A percentile compares a stretch with the other conserved stretches of the same genome.
These are phyloP conservation scores for Linnemannia hyalina DNA, from an alignment of 192 early-diverging fungal genomes.

Conservation along the genomic window DNA sequence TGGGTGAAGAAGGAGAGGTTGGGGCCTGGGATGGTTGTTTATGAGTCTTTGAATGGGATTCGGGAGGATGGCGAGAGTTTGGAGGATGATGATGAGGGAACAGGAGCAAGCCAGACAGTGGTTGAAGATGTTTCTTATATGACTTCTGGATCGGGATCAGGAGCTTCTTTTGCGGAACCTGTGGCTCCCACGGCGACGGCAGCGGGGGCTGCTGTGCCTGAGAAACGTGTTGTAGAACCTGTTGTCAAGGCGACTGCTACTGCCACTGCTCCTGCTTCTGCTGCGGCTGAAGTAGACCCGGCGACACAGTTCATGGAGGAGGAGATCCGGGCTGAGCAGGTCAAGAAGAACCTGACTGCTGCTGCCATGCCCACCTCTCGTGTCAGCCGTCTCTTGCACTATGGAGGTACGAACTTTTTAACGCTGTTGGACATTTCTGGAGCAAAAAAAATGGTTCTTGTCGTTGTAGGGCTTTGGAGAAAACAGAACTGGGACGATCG, in stretches of 20 bases:
- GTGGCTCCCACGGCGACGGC: not conserved
- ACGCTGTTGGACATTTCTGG: not conserved
- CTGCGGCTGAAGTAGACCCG: not conserved
- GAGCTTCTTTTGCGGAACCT: not conserved
- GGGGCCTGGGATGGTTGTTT: constrained; percentile 51
- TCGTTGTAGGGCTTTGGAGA: not conserved
- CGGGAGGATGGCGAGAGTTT: too few relatives aligned
- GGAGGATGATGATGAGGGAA: not conserved
- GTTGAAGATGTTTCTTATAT: not conserved
- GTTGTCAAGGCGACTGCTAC: not conserved
- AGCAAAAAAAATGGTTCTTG: not conserved
- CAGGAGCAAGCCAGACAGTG: not conserved
- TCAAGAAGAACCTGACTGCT: constrained; percentile 58
- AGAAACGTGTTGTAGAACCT: not conserved
- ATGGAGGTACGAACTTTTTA: constrained; percentile 69
- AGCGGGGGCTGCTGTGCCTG: not conserved
- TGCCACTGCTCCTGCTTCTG: too few relatives aligned
- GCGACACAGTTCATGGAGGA: not conserved
- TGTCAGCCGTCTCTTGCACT: constrained; percentile 83
- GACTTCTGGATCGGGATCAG: not conserved
- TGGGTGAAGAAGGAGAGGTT: constrained; percentile 33
- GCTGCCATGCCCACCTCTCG: constrained; percentile 83
- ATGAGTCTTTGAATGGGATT: constrained; percentile 11
- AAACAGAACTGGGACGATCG: too few relatives aligned
- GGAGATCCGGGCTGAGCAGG: constrained; percentile 4